phyloP scores from a whole-genome alignment of 768 basidiomycete genomes.

The Nidularia pulvinata region DNA sequence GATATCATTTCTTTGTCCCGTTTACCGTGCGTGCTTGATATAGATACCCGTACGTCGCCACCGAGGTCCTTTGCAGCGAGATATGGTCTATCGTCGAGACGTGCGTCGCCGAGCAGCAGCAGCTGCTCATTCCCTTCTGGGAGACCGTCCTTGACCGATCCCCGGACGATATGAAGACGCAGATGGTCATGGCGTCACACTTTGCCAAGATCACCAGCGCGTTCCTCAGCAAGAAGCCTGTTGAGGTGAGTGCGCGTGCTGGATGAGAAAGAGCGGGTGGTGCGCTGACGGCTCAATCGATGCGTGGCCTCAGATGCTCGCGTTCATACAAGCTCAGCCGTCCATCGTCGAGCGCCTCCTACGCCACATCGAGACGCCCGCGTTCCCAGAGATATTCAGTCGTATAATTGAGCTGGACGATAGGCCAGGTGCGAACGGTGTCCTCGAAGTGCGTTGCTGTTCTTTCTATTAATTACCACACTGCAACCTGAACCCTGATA shows the following conservation, averaged over 20 bases:
- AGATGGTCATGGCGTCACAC: constrained; percentile 86
- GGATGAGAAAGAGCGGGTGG: too few species aligned
- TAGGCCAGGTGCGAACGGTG: constrained; percentile 74
- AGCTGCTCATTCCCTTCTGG: constrained; percentile 89
- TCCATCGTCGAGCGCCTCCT: constrained; percentile 81
- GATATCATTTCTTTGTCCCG: too few species aligned
- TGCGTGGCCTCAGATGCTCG: constrained; percentile 71
- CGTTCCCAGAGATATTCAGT: constrained; percentile 90
- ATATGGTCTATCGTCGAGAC: constrained; percentile 96
- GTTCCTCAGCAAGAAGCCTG: constrained; percentile 86
- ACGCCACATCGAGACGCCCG: constrained; percentile 83
- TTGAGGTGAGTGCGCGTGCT: constrained; percentile 64
- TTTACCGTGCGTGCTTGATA: neutral
- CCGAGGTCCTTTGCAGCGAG: constrained; percentile 94
- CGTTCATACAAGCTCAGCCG: constrained; percentile 86
- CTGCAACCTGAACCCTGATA: neutral
- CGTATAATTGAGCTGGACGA: constrained; percentile 92
- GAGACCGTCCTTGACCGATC: constrained; percentile 81
- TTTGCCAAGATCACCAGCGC: constrained; percentile 94
- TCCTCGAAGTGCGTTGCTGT: constrained; percentile 75
- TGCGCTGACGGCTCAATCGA: neutral
- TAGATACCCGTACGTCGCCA: constrained; percentile 92
- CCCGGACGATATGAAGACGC: constrained; percentile 84
- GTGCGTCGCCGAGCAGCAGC: constrained; percentile 68
- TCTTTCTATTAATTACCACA: constrained; percentile 13